Evolutionary conservation across 208 protist genomes (phyloP), one percentile per base, ranked within the genome.

Genomic region (Phytomonas sp.): DNA sequence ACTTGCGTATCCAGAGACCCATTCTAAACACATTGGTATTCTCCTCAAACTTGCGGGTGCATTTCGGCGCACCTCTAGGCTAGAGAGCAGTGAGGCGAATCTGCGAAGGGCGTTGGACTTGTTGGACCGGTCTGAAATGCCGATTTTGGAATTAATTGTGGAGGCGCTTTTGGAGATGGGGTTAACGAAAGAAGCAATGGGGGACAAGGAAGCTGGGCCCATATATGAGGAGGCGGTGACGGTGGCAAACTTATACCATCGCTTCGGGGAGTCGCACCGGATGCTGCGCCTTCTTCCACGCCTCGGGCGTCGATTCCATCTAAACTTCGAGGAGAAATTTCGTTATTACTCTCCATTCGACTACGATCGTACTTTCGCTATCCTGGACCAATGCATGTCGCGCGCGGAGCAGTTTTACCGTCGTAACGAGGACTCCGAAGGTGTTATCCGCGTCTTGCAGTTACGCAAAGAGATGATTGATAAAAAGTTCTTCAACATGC

Each of bases 401-500:
- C 80, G 76, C n/a, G 91, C 91, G 0, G 88, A 93, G 73, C 53
- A 66, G 20, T 79, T 87, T 6, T 88, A 93, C 68, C 67, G 75
- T 46, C 40, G 67, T 17, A 30, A 69, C 40, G 73, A 72, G 46
- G 78, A 93, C 68, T 66, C 65, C 9, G 79, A 77, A 11, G 82
- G 85, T 4, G 76, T 88, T 37, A 82, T 93, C 65, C 86, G 88
- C n/a, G 85, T 91, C 51, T 79, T 96, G 30, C 81, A 92, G 69
- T 70, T 68, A 36, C 84, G 88, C 6, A 91, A 94, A 66, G 87
- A 93, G 68, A 71, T 94, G 74, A 81, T 96, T 28, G 91, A 94
- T 70, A 88, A 87, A 66, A 94, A 94, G 75, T 94, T 92, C 70
- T 94, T 96, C 73, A 96, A 96, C 70, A 88, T 96, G 83, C 79